phyloP scores from a whole-genome alignment of 108 stramenopile species.

The Chaetoceros tenuissimus region DNA sequence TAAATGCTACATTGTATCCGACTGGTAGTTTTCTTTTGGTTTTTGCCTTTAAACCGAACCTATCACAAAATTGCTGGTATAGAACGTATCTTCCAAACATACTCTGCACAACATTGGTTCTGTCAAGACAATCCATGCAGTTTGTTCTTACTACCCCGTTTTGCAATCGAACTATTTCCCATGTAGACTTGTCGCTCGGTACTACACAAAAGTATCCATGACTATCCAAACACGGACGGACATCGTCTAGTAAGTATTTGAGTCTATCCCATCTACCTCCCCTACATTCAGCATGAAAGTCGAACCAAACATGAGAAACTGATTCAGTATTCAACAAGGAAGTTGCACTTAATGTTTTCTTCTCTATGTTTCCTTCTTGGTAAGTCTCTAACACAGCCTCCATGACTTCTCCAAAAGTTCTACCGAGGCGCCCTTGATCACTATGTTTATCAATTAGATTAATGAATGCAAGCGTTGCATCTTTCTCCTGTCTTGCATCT shows the following conservation, averaged over 20 bases:
- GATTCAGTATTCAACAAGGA: conserved; percentile 9
- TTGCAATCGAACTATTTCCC: conserved; percentile 51
- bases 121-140: conserved; percentile 98
- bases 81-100: conserved; percentile 78
- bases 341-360: not conserved
- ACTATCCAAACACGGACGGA: conserved; percentile 47
- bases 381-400: conserved; percentile 59
- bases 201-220: conserved; percentile 62
- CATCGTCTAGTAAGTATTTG: conserved; percentile 48
- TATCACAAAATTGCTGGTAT: conserved; percentile 35
- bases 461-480: conserved; percentile 52
- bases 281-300: conserved; percentile 95
- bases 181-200: conserved; percentile 14
- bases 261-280: conserved; percentile 83
- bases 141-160: conserved; percentile 90
- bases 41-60: conserved; percentile 2
- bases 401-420: conserved; percentile 66
- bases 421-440: conserved; percentile 85
- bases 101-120: conserved; percentile 97
- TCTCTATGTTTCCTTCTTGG: not conserved
- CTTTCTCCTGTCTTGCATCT: not conserved
- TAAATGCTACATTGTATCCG: conserved; percentile 14
- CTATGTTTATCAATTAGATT: conserved; percentile 92
- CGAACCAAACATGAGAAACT: conserved; percentile 87
- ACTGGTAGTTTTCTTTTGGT: conserved; percentile 23